phyloP scores from a whole-genome alignment of 31 red algal genomes.

The Asparagopsis taxiformis region DNA sequence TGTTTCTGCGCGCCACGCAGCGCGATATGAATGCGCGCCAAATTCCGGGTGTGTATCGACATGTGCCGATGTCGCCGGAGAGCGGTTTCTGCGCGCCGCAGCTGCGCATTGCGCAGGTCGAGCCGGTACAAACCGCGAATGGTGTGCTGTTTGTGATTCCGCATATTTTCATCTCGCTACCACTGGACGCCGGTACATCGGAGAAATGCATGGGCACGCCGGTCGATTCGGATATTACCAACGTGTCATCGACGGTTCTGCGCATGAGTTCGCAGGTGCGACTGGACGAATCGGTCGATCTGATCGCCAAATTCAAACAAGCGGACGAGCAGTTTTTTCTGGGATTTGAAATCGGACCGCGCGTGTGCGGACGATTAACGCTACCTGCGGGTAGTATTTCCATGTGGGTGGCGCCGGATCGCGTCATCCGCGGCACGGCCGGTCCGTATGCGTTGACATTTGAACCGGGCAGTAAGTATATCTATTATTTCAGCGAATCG shows the following conservation, averaged over 20 bases:
- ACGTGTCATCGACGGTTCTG: conserved; percentile 25
- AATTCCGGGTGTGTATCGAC: conserved; percentile 21
- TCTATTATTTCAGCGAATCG: conserved; percentile 18
- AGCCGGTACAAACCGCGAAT: conserved; percentile 7
- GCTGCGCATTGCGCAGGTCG: conserved; percentile 12
- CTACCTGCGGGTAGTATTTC: conserved; percentile 2
- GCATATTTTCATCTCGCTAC: conserved; percentile 30
- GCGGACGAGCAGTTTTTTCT: conserved; percentile 32
- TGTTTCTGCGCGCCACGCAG: no score
- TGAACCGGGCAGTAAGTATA: conserved; percentile 22
- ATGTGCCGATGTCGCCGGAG: conserved; percentile 12
- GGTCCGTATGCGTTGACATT: conserved; percentile 15
- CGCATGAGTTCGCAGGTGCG: conserved; percentile 9
- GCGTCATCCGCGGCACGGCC: background rate
- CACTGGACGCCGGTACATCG: conserved; percentile 5
- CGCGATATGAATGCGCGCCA: conserved; percentile 14
- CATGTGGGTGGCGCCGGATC: conserved; percentile 43
- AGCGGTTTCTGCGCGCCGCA: conserved; percentile 3
- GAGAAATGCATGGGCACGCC: conserved; percentile 7
- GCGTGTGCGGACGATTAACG: conserved; percentile 1
- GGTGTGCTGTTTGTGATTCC: conserved; percentile 24
- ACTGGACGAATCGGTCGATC: conserved; percentile 6
- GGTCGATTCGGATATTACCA: background rate
- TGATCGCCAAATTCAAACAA: conserved; percentile 12
- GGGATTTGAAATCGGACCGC: conserved; percentile 14